A percentile compares a stretch with the other conserved stretches of the same genome.
Conservation (phyloP, 805 yeast species). For the Monosporozyma siamensis region DNA sequence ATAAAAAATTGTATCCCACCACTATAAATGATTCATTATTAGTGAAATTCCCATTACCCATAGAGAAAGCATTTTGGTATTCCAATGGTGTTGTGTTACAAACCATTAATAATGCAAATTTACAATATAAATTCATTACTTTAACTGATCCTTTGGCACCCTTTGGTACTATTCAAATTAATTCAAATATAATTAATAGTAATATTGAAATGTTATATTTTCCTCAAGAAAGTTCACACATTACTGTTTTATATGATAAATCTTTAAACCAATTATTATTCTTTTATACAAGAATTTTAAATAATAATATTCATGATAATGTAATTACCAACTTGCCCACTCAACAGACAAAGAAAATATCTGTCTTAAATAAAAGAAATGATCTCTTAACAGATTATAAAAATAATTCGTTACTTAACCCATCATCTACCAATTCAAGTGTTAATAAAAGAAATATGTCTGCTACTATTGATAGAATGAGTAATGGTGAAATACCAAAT, state of each 20-base stretch:
- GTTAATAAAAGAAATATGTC: slow-evolving; percentile 19
- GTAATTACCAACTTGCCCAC: too few relatives aligned
- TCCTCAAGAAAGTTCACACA: slow-evolving; percentile 23
- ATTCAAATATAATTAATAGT: slow-evolving; percentile 44
- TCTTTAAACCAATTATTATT: slow-evolving; percentile 13
- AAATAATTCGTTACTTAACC: too few relatives aligned
- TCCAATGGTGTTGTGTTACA: slow-evolving; percentile 62
- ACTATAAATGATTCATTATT: background rate
- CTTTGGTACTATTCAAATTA: slow-evolving; percentile 59
- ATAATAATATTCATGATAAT: too few relatives aligned
- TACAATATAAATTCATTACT: slow-evolving; percentile 43
- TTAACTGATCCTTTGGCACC: slow-evolving; percentile 68
- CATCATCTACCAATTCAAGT: too few relatives aligned
- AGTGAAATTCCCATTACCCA: slow-evolving; percentile 60
- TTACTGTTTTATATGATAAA: slow-evolving; percentile 20
- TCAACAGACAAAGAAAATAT: slow-evolving; percentile 13
- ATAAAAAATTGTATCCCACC: slow-evolving; percentile 22
- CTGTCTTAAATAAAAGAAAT: slow-evolving; percentile 17
- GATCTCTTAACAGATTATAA: slow-evolving; percentile 1
- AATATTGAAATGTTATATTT: slow-evolving; percentile 28
- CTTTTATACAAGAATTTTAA: slow-evolving; percentile 18
- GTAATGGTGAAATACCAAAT: slow-evolving; percentile 9
- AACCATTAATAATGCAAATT: slow-evolving; percentile 18
- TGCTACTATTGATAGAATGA: slow-evolving; percentile 25
- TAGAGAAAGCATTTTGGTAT: slow-evolving; percentile 52